These are phyloP conservation scores for Neofusicoccum umdonicola DNA, from an alignment of 2,329 filamentous ascomycete species.

Conservation along the genomic window DNA sequence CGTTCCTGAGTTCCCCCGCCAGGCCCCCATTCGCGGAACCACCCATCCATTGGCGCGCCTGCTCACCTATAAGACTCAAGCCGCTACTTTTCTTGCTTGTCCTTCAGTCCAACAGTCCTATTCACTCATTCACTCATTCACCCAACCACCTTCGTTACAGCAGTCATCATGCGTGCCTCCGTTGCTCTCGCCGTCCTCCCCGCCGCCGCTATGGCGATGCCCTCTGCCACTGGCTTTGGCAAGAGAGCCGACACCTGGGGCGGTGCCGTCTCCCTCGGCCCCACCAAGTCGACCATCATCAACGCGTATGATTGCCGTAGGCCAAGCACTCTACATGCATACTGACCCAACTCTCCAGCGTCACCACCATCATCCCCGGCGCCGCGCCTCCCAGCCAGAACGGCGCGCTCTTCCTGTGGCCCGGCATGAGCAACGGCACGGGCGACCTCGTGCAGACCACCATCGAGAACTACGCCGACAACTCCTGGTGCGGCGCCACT, in stretches of 20 bases:
- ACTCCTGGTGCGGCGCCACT: conserved; percentile 42
- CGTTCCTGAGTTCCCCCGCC: neutral
- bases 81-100: neutral
- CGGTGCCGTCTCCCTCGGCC: conserved; percentile 39
- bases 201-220: neutral
- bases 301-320: conserved; percentile 23
- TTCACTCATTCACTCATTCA: neutral
- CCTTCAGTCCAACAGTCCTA: neutral
- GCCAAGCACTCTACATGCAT: no score
- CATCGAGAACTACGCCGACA: conserved; percentile 39
- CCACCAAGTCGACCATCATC: conserved; percentile 39
- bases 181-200: neutral
- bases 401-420: conserved; percentile 44
- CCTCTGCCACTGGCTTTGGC: neutral
- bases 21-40: neutral
- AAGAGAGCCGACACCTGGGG: conserved; percentile 36
- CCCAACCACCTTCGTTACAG: neutral
- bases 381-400: conserved; percentile 37
- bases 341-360: conserved; percentile 2
- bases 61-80: neutral
- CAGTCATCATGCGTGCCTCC: neutral
- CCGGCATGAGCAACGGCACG: conserved; percentile 47
- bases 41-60: neutral
- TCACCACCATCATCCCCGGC: conserved; percentile 43
- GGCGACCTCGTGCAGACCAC: conserved; percentile 45